phyloP scores from a whole-genome alignment of 1,284 basidiomycete species.

The Ganoderma lucidum region DNA sequence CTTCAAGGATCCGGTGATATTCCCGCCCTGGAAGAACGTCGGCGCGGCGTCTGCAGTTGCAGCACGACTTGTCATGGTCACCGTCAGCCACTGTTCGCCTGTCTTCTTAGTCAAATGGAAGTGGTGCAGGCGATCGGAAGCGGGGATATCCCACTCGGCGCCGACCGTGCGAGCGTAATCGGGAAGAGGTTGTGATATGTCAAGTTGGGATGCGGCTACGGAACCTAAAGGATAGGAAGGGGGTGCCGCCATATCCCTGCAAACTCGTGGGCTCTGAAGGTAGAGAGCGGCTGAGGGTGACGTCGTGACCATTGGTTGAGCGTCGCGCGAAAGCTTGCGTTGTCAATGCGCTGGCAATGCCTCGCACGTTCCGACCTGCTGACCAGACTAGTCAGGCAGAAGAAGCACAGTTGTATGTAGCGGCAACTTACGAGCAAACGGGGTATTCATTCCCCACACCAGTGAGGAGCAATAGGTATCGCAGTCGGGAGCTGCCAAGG shows the following conservation, averaged over 20 bases:
- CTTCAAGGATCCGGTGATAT: conserved; percentile 52
- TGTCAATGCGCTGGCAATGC: not conserved
- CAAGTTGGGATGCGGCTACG: conserved; percentile 12
- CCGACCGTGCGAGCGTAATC: conserved; percentile 23
- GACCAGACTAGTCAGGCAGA: conserved; percentile 2
- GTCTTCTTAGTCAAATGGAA: conserved; percentile 32
- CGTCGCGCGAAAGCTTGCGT: not conserved
- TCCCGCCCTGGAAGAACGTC: conserved; percentile 52
- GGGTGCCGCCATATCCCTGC: conserved; percentile 9
- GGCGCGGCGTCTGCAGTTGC: conserved; percentile 44
- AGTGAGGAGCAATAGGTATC: not conserved
- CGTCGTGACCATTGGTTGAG: not conserved
- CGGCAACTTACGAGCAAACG: not conserved
- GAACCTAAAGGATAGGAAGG: conserved; percentile 14
- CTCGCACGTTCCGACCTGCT: not conserved
- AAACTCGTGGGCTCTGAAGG: not conserved
- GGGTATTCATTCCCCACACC: not conserved
- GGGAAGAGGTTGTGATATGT: conserved; percentile 29
- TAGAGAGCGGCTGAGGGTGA: not conserved
- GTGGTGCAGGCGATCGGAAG: conserved; percentile 29
- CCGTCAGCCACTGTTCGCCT: conserved; percentile 49
- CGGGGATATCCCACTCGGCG: conserved; percentile 27
- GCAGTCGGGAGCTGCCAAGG: not conserved
- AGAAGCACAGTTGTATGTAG: not conserved
- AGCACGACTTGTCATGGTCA: conserved; percentile 52